Percentiles rank a stretch among this genome's conserved stretches.
Evolutionary conservation across 495 filamentous ascomycete species (phyloP).

Genomic region (Penicillium canescens): DNA sequence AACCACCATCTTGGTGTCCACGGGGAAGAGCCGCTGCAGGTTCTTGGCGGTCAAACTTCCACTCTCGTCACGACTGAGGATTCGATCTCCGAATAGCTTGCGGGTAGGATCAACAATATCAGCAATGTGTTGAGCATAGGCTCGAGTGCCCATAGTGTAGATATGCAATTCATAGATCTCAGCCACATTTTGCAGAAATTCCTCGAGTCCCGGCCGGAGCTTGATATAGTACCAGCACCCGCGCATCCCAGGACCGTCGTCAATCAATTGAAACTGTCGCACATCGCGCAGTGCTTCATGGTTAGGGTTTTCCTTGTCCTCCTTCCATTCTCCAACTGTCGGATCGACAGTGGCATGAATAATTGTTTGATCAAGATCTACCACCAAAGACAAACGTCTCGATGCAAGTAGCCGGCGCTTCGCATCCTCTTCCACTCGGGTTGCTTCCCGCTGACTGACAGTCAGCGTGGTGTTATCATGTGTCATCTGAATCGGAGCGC

Average conservation of each 20-base stretch:
- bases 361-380: conserved; percentile 97
- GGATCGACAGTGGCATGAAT: conserved; percentile 98
- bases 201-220: conserved; percentile 84
- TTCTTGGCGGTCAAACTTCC: conserved; percentile 88
- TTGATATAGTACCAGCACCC: conserved; percentile 97
- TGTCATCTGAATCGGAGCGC: conserved; percentile 88
- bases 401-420: conserved; percentile 78
- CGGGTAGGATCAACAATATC: conserved; percentile 89
- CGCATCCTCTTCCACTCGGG: conserved; percentile 77
- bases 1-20: conserved; percentile 98
- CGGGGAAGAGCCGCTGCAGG: conserved; percentile 87
- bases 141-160: conserved; percentile 97
- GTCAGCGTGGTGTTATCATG: conserved; percentile 84
- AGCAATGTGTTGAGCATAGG: conserved; percentile 89
- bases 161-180: conserved; percentile 92
- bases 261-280: conserved; percentile 77
- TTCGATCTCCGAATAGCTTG: conserved; percentile 88
- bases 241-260: conserved; percentile 74
- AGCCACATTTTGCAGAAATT: conserved; percentile 78
- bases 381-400: conserved; percentile 86
- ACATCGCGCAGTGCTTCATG: conserved; percentile 89
- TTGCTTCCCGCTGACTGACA: conserved; percentile 73
- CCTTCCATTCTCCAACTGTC: conserved; percentile 93
- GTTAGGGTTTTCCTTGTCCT: conserved; percentile 85
- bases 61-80: conserved; percentile 95